Evolutionary conservation across 805 yeast species (phyloP).

Genomic region (Myxozyma sirexii): DNA sequence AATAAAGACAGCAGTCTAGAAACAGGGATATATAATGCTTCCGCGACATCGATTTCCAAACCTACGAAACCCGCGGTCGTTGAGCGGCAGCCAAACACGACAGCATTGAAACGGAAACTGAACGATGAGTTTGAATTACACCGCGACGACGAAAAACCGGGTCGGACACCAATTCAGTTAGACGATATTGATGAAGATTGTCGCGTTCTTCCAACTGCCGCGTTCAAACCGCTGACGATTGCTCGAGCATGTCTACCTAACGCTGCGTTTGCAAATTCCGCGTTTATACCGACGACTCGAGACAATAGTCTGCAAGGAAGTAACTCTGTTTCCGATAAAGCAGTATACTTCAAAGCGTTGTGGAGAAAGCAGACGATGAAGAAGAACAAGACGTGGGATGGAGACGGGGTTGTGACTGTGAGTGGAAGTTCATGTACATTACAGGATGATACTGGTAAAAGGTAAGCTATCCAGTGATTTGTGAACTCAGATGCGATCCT

Average conservation of each 20-base stretch:
- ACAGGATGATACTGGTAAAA: slow-evolving; percentile 37
- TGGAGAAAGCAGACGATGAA: slow-evolving; percentile 73
- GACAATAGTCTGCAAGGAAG: not conserved
- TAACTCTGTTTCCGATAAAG: not conserved
- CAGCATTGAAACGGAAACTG: not conserved
- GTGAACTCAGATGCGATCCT: not conserved
- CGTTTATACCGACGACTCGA: not conserved
- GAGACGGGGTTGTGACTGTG: slow-evolving; percentile 69
- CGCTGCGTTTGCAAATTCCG: not conserved
- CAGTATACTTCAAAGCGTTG: slow-evolving; percentile 46
- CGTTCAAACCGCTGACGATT: not conserved
- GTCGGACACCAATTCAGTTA: no score
- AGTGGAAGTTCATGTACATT: slow-evolving; percentile 36
- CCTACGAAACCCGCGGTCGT: not conserved
- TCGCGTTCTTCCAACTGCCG: not conserved
- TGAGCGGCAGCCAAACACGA: not conserved
- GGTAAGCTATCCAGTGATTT: not conserved
- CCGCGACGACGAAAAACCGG: no score
- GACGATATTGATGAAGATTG: slow-evolving; percentile 11
- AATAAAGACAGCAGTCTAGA: not conserved
- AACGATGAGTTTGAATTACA: not conserved
- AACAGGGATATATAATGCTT: not conserved
- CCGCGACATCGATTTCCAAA: not conserved
- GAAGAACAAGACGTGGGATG: slow-evolving; percentile 93
- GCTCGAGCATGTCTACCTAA: not conserved